These are phyloP conservation scores for Mallotus repandus DNA, from an alignment of 441 rosid species.

Conservation along the genomic window DNA sequence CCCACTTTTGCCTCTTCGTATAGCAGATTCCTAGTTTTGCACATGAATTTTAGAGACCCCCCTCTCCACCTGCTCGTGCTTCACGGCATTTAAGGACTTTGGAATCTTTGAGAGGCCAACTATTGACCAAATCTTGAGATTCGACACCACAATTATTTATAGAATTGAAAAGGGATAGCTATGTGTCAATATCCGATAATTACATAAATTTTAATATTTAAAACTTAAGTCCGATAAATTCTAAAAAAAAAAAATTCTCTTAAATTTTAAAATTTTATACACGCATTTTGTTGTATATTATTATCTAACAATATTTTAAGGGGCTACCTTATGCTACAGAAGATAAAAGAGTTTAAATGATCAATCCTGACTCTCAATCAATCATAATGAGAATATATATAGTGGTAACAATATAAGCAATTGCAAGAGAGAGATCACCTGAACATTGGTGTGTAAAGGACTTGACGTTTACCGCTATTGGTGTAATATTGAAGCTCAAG, in stretches of 20 bases:
- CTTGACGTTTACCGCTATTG: conserved; percentile 56
- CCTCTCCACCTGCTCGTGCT: conserved; percentile 20
- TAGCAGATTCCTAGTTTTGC: conserved; percentile 17
- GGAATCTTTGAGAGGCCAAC: not conserved
- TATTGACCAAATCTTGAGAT: conserved; percentile 3
- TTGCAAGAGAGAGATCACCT: conserved; percentile 35
- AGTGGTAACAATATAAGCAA: not conserved
- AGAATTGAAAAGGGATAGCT: not conserved
- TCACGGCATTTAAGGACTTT: not conserved
- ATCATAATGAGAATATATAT: not conserved
- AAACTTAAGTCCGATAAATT: too few species aligned
- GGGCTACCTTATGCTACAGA: too few species aligned
- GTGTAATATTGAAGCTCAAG: conserved; percentile 52
- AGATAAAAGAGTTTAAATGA: too few species aligned
- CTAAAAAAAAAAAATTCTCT: too few species aligned
- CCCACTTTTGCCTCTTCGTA: conserved; percentile 16
- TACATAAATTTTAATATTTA: too few species aligned
- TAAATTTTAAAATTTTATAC: too few species aligned
- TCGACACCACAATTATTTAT: conserved; percentile 6
- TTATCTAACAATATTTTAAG: too few species aligned
- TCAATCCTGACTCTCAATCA: too few species aligned
- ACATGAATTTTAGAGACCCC: conserved; percentile 15
- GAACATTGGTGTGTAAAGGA: conserved; percentile 60
- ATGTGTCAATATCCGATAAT: too few species aligned
- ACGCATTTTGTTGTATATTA: too few species aligned